Base-by-base conservation (phyloP, 2,329 filamentous ascomycete species). In the Phyllosticta citrichinensis region DNA sequence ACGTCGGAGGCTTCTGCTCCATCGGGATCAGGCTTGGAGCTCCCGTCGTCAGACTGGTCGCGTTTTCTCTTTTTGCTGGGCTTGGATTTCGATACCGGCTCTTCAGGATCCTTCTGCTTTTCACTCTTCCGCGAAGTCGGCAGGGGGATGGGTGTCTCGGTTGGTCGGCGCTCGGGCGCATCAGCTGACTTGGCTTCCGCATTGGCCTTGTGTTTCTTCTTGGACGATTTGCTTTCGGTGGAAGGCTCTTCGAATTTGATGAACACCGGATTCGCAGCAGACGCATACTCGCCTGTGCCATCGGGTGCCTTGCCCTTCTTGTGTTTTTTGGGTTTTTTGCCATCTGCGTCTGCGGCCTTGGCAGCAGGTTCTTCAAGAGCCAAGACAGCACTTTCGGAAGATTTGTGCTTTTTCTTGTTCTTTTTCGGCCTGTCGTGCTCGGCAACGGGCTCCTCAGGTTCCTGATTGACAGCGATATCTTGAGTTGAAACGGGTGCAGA, bases 61-160 rank as follows among this genome's bases (percentile, higher is more conserved):
- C 57, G 52, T 22, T 59, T 58, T 30, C 57, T 58, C 51, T 58
- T 59, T 20, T 55, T 59, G 30, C 25, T 33, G 9, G 24, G 11
- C 17, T 55, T 59, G 14, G 14, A 14, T 25, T 30, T 9, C 14
- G 27, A 19, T 25, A 3, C 19, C 2, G 5, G 3, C 8, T 20
- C 50, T 9, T 33, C 33, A 4, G 14, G 50, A 47, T 25, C 6
- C 20, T 24, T 54, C 27, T 27, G 12, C 19, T 20, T n/a, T 40
- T 40, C 33, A 5, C n/a, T 52, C 6, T 24, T 27, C 11, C n/a
- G n/a, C 19, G 25, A 22, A 6, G 33, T 30, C 22, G 52, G 40
- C 22, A 20, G 19, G 11, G 57, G 57, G n/a, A 19, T 19, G 1
- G n/a, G 50, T 20, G 56, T 12, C 6, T 10, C 22, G 19, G 12